Conservation (phyloP, 495 filamentous ascomycete species). For the Lepraria neglecta region DNA sequence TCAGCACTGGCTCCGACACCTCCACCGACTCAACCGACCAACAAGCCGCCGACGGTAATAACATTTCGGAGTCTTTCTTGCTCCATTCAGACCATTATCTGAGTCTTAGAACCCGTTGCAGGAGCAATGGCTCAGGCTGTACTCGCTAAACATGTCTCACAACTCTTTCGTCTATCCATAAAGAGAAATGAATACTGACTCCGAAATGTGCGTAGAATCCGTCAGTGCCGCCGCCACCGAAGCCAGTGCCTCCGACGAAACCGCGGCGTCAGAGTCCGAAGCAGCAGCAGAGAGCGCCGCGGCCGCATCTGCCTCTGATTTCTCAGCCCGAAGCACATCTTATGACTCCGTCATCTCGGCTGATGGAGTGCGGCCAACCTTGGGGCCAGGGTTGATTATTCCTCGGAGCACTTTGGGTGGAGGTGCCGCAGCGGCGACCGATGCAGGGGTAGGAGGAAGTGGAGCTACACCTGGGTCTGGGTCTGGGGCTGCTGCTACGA, state of each 20-base stretch:
- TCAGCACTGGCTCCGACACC: background rate
- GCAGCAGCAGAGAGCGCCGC: background rate
- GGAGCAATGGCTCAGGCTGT: no score
- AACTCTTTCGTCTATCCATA: no score
- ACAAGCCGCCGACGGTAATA: background rate
- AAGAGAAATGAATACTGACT: no score
- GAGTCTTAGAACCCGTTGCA: no score
- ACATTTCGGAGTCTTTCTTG: no score
- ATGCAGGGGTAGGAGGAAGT: background rate
- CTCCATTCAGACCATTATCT: no score
- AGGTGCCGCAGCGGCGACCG: background rate
- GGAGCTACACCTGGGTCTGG: no score
- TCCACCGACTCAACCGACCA: background rate
- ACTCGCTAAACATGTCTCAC: no score
- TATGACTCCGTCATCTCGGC: conserved; percentile 5
- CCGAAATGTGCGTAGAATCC: no score
- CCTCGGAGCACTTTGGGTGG: background rate
- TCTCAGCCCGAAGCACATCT: background rate
- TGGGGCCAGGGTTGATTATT: background rate
- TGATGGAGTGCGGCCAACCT: background rate
- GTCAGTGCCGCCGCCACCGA: background rate
- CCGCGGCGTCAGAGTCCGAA: background rate
- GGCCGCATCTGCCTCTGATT: background rate
- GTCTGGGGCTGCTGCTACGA: background rate
- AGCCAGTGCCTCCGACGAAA: conserved; percentile 1